Percentiles rank a stretch among this genome's conserved stretches.
phyloP scores from a whole-genome alignment of 164 flowering plant genomes.

The Nymphaea colorata region DNA sequence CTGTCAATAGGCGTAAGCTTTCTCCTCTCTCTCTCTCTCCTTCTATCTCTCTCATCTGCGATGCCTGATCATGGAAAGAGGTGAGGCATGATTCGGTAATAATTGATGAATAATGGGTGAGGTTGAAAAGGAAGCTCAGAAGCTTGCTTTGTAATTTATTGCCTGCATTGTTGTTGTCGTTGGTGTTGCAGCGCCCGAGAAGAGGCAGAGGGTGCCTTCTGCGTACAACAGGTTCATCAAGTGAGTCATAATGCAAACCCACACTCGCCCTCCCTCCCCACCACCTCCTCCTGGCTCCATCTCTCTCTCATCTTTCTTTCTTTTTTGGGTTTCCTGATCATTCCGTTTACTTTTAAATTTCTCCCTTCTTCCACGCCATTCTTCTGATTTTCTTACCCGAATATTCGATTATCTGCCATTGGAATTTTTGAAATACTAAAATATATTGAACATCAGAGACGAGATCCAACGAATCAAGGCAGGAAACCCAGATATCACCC shows the following conservation, averaged over 20 bases:
- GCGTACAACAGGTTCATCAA: slow-evolving; percentile 98
- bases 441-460: slow-evolving; percentile 43
- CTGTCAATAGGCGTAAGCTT: neutral
- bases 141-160: neutral
- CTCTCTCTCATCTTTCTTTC: neutral
- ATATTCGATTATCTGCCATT: too few relatives aligned
- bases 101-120: neutral
- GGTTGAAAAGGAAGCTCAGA: neutral
- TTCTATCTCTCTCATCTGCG: neutral
- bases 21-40: neutral
- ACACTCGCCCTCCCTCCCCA: neutral
- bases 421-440: neutral
- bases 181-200: slow-evolving; percentile 77
- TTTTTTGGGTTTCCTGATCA: neutral
- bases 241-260: slow-evolving; percentile 29
- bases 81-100: neutral
- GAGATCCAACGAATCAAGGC: slow-evolving; percentile 99
- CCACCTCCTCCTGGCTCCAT: too few relatives aligned
- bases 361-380: too few relatives aligned
- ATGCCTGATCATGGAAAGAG: neutral
- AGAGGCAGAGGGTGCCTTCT: slow-evolving; percentile 99
- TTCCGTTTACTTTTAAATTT: neutral
- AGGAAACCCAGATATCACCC: slow-evolving; percentile 88
- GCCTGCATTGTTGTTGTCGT: slow-evolving; percentile 5
- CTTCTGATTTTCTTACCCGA: too few relatives aligned